Evolutionary conservation across 1,139 yeast genomes (phyloP).

Genomic region (Suhomyces panamericanus): DNA sequence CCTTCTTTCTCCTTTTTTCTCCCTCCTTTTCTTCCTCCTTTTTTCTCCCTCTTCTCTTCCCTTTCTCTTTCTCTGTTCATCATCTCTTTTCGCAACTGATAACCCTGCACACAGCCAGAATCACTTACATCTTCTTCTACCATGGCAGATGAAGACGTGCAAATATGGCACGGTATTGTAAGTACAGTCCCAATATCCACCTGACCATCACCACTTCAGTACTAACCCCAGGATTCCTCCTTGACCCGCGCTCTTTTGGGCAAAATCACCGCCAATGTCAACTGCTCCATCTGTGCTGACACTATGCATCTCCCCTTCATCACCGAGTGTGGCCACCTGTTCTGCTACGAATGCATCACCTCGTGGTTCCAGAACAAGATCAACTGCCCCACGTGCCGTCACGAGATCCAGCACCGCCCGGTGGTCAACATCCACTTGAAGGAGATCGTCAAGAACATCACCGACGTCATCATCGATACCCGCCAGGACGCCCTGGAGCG

Average conservation of each 20-base stretch:
- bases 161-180: slow-evolving; percentile 19
- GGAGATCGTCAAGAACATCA: slow-evolving; percentile 32
- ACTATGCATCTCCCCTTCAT: slow-evolving; percentile 46
- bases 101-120: not conserved
- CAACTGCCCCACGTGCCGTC: slow-evolving; percentile 60
- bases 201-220: not conserved
- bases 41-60: not conserved
- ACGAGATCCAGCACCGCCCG: slow-evolving; percentile 44
- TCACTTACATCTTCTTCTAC: not conserved
- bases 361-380: slow-evolving; percentile 51
- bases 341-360: slow-evolving; percentile 49
- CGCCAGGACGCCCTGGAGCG: slow-evolving; percentile 22
- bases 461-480: slow-evolving; percentile 33
- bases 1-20: too few species aligned
- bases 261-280: slow-evolving; percentile 31
- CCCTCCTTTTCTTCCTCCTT: not conserved
- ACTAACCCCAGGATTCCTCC: slow-evolving; percentile 22
- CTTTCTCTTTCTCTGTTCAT: not conserved
- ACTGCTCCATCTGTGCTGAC: slow-evolving; percentile 48
- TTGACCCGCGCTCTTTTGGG: slow-evolving; percentile 20
- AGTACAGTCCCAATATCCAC: slow-evolving; percentile 6
- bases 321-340: slow-evolving; percentile 46
- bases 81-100: not conserved
- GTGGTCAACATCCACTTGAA: slow-evolving; percentile 45
- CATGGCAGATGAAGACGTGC: slow-evolving; percentile 7